Base-by-base conservation (phyloP, 2,329 filamentous ascomycete genomes). In the Clonostachys chloroleuca region DNA sequence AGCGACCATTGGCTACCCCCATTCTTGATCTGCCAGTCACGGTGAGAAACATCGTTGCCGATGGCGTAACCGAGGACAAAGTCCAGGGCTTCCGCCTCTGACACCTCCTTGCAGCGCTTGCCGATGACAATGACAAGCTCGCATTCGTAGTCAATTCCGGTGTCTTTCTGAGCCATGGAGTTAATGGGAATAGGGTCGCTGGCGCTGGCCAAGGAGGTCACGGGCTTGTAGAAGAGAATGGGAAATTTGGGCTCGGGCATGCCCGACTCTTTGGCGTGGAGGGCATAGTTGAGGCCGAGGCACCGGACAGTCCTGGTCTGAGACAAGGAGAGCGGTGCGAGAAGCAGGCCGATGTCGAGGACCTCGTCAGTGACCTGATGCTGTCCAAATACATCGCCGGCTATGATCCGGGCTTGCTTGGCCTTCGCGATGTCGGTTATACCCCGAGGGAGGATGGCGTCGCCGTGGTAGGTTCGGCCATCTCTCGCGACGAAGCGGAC, bases 31-130 rank as follows among this genome's bases (percentile, higher is more conserved):
- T 89, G 86, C 84, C 86, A 91, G 53, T 89, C 85, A 39, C 87
- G 81, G 66, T 89, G 86, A 12, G 84, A 89, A n/a, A 92, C 78
- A 61, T 92, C 88, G 64, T 92, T 88, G 46, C 87, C 86, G 34
- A 88, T 78, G 3, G 83, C 75, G 60, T 91, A 92, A 6, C 88
- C 88, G 3, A 90, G 71, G 4, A 92, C 84, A 57, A 88, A 84
- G 45, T 84, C 70, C n/a, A 91, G 69, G 0, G 87, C 87, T 18
- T 79, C 65, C 2, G 72, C 70, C 65, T 87, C 84, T 2, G 80
- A 63, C 12, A 92, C 82, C 59, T 90, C 76, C 40, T 70, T 66
- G 50, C 82, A 85, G 50, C 77, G 69, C 63, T 83, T 85, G 20
- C 86, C 85, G 52, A 92, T 89, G 9, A 92, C 72, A 36, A 82